Base-by-base conservation (phyloP, 2,329 filamentous ascomycete species). In the Pseudocercospora fijiensis region DNA sequence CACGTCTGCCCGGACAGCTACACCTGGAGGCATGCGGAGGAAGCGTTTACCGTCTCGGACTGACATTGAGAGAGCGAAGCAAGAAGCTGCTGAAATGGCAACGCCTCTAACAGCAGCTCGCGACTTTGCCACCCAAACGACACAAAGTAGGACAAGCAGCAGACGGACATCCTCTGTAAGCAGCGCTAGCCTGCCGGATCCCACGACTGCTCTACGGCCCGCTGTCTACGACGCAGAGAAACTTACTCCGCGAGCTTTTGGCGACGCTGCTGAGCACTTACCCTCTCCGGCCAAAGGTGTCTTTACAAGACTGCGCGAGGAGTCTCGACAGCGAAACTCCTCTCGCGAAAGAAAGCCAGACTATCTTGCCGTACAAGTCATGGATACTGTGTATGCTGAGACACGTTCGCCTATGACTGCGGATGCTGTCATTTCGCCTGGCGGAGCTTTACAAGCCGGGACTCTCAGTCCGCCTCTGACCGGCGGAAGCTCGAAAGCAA, bases 331-430 rank as follows among this genome's bases (percentile, higher is more conserved):
- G 28, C 84, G 89, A 27, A 90, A 90, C 67, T 87, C 88, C 11
- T 92, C 92, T 7, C 86, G 90, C 16, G 90, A 90, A 70, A 86
- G 91, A 22, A 96, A 94, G 66, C 91, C 91, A 1, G 84, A 87
- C 59, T 90, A 90, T 18, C 80, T 97, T 26, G 77, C 76, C 62
- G 76, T 81, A 13, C 74, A 77, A 57, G 76, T 79, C 67, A 72
- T 80, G 81, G 70, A 86, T 13, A 76, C 74, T 4, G 70, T 78
- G 18, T 76, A 79, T 33, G 66, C 66, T 30, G 68, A 69, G 11
- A 60, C 68, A 33, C 51, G 67, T n/a, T 69, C 73, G 27, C 63
- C 72, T 9, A 27, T 51, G 28, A 37, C 55, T 13, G 28, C 43
- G 9, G 52, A 26, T 30, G 57, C 24, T 52, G 61, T 51, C 28